phyloP scores from a whole-genome alignment of 2,329 filamentous ascomycete species.

The Fusarium sp. region DNA sequence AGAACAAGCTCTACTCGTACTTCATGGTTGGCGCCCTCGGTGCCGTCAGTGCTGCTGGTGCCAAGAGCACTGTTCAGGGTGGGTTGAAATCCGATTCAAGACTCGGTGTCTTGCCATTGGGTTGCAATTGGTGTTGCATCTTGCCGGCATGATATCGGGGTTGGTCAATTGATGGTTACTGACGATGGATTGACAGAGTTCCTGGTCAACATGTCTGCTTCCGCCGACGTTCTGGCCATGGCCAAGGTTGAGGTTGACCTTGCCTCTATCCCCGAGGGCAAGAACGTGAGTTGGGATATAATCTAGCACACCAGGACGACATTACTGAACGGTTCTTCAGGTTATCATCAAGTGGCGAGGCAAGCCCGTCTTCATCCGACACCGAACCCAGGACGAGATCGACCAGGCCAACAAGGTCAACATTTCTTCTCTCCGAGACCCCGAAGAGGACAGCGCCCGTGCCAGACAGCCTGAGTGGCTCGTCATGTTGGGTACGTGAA shows the following conservation, averaged over 20 bases:
- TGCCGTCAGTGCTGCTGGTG: constrained; percentile 89
- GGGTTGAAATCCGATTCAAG: constrained; percentile 57
- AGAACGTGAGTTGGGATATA: constrained; percentile 79
- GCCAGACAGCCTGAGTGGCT: constrained; percentile 99
- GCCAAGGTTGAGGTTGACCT: constrained; percentile 99
- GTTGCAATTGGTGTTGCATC: constrained; percentile 44
- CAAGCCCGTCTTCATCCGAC: constrained; percentile 99
- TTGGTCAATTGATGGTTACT: constrained; percentile 48
- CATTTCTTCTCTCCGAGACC: constrained; percentile 86
- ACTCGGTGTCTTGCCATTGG: constrained; percentile 45
- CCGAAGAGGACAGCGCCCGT: constrained; percentile 89
- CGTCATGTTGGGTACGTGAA: constrained; percentile 87
- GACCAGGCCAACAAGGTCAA: constrained; percentile 92
- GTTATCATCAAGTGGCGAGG: constrained; percentile 99
- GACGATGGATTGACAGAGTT: constrained; percentile 76
- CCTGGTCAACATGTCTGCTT: constrained; percentile 99
- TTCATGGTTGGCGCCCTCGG: constrained; percentile 99
- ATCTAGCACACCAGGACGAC: not conserved
- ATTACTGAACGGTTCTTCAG: constrained; percentile 56
- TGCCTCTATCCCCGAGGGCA: constrained; percentile 93
- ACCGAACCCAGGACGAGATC: constrained; percentile 94
- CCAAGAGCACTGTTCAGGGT: constrained; percentile 99
- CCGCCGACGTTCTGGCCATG: constrained; percentile 97
- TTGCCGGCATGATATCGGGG: constrained; percentile 10
- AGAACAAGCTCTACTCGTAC: constrained; percentile 93